Evolutionary conservation across 2,329 filamentous ascomycete species (phyloP).

Genomic region (Apiospora marii): DNA sequence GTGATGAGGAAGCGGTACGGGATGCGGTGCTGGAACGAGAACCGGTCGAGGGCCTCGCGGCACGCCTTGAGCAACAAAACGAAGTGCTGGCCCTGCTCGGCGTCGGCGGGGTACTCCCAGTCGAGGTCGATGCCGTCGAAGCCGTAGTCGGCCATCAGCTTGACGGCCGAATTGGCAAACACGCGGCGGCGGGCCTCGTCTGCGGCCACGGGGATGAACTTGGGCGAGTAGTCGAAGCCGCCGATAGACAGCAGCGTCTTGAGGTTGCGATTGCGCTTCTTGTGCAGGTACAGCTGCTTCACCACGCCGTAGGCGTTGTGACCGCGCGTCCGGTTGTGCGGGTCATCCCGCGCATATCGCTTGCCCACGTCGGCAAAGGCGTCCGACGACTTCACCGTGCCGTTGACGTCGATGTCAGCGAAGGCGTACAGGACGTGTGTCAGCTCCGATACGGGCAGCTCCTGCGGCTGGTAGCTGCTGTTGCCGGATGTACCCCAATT

Average conservation of each 20-base stretch:
- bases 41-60: conserved; percentile 45
- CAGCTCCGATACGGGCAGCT: conserved; percentile 71
- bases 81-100: conserved; percentile 49
- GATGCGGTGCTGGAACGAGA: conserved; percentile 38
- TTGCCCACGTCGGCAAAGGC: conserved; percentile 70
- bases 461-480: conserved; percentile 68
- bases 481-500: conserved; percentile 57
- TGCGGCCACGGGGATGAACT: conserved; percentile 70
- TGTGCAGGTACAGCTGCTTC: conserved; percentile 79
- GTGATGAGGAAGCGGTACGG: conserved; percentile 59
- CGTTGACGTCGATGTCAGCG: conserved; percentile 53
- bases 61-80: conserved; percentile 52
- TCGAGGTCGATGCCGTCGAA: conserved; percentile 65
- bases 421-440: conserved; percentile 77
- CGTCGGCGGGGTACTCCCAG: conserved; percentile 60
- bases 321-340: conserved; percentile 47
- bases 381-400: conserved; percentile 65
- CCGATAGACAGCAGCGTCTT: conserved; percentile 85
- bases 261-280: conserved; percentile 77
- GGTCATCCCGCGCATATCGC: conserved; percentile 68
- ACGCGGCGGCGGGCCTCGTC: conserved; percentile 65
- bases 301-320: conserved; percentile 79
- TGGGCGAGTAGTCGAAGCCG: conserved; percentile 79
- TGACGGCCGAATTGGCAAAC: conserved; percentile 75
- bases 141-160: conserved; percentile 73